Percentiles rank a stretch among this genome's conserved stretches.
These are phyloP conservation scores for Ophiocordyceps sinensis DNA, from an alignment of 2,329 filamentous ascomycete species.

Conservation along the genomic window DNA sequence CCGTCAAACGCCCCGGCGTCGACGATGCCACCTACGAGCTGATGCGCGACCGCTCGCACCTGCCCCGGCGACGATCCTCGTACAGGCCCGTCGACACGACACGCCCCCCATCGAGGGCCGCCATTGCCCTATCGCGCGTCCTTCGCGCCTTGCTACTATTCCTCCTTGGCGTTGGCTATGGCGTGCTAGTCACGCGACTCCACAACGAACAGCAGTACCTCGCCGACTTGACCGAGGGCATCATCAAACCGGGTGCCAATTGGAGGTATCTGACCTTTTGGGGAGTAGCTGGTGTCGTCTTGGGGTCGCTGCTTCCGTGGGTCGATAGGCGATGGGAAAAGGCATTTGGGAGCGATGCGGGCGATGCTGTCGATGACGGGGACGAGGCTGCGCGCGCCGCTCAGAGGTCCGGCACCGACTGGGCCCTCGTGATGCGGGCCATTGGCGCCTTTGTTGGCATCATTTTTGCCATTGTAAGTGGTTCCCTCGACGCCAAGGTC, in stretches of 20 bases:
- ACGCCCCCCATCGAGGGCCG: slow-evolving; percentile 11
- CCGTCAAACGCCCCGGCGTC: slow-evolving; percentile 28
- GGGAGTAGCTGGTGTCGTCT: slow-evolving; percentile 62
- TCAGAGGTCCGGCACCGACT: slow-evolving; percentile 43
- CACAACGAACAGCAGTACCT: slow-evolving; percentile 52
- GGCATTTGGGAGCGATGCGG: slow-evolving; percentile 22
- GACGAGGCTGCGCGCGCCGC: slow-evolving; percentile 15
- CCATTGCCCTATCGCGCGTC: slow-evolving; percentile 30
- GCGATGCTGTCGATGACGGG: slow-evolving; percentile 11
- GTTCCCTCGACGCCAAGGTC: neutral
- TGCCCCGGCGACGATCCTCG: slow-evolving; percentile 19
- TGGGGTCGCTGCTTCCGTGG: slow-evolving; percentile 73
- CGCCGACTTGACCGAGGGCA: slow-evolving; percentile 39
- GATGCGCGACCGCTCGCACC: slow-evolving; percentile 24
- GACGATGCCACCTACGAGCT: slow-evolving; percentile 31
- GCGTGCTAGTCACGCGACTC: slow-evolving; percentile 64
- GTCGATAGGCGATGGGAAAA: slow-evolving; percentile 64
- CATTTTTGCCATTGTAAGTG: slow-evolving; percentile 62
- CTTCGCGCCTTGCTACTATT: slow-evolving; percentile 55
- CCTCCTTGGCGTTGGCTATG: slow-evolving; percentile 68
- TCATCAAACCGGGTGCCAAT: slow-evolving; percentile 27
- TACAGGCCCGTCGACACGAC: slow-evolving; percentile 13
- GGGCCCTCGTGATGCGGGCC: slow-evolving; percentile 49
- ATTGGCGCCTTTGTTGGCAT: slow-evolving; percentile 48
- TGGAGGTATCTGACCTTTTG: slow-evolving; percentile 66